These are phyloP conservation scores for Golubevia pallescens DNA, from an alignment of 1,284 basidiomycete genomes.

Conservation along the genomic window DNA sequence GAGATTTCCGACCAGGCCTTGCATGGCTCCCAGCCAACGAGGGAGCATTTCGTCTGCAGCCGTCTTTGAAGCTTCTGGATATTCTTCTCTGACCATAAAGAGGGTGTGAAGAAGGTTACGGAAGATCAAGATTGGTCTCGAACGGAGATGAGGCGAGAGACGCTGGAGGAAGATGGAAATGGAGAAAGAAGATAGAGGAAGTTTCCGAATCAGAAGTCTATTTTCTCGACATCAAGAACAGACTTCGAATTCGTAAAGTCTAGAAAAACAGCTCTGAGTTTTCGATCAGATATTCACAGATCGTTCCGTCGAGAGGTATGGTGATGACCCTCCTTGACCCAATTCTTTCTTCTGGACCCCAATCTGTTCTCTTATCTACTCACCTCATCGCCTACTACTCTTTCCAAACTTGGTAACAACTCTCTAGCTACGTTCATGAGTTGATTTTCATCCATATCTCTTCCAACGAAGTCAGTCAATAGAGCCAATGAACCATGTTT, in stretches of 20 bases:
- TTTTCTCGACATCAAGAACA: neutral
- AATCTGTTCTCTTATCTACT: neutral
- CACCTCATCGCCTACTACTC: slow-evolving; percentile 25
- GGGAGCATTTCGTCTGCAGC: slow-evolving; percentile 43
- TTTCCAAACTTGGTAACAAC: slow-evolving; percentile 45
- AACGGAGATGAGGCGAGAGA: slow-evolving; percentile 34
- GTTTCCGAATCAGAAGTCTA: no score
- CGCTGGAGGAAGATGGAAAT: slow-evolving; percentile 4
- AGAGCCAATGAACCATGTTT: slow-evolving; percentile 53
- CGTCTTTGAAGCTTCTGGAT: slow-evolving; percentile 36
- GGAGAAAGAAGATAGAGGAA: neutral
- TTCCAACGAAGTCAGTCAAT: slow-evolving; percentile 49
- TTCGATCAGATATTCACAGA: no score
- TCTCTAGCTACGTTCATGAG: slow-evolving; percentile 47
- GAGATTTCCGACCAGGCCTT: slow-evolving; percentile 14
- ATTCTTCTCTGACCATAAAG: slow-evolving; percentile 52
- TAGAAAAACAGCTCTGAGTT: no score
- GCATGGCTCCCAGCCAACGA: slow-evolving; percentile 44
- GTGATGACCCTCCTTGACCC: no score
- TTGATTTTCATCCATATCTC: slow-evolving; percentile 57
- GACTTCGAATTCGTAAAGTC: no score
- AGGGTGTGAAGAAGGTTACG: slow-evolving; percentile 56
- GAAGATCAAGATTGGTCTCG: slow-evolving; percentile 50
- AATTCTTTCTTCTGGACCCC: no score
- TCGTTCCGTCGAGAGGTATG: no score